Percentiles rank a stretch among this genome's conserved stretches.
These are phyloP conservation scores for Trametes cubensis DNA, from an alignment of 768 basidiomycete species.

Conservation along the genomic window DNA sequence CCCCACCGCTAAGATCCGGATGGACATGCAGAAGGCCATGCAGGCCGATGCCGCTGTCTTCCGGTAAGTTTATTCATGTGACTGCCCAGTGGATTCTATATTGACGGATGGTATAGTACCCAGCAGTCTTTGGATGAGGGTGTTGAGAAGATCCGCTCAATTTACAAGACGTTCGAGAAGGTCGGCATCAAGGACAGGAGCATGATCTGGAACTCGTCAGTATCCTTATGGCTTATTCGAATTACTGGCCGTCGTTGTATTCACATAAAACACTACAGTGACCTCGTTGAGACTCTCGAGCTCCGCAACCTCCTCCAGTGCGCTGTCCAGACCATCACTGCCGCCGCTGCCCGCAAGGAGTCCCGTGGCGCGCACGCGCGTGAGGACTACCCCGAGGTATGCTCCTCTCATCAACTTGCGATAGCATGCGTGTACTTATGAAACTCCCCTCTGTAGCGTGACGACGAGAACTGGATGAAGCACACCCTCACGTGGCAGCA, in stretches of 20 bases:
- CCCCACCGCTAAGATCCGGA: slow-evolving; percentile 85
- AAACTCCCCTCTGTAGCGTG: slow-evolving; percentile 56
- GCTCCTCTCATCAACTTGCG: slow-evolving; percentile 25
- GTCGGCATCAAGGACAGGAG: slow-evolving; percentile 97
- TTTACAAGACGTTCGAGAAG: slow-evolving; percentile 87
- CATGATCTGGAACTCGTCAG: slow-evolving; percentile 99
- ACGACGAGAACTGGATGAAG: slow-evolving; percentile 94
- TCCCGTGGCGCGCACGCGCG: slow-evolving; percentile 98
- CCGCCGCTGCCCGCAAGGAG: slow-evolving; percentile 92
- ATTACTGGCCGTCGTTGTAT: not conserved
- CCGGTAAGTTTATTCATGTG: slow-evolving; percentile 49
- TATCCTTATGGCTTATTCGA: slow-evolving; percentile 17
- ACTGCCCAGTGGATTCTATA: no score
- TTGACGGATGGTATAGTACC: slow-evolving; percentile 53
- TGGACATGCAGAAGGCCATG: slow-evolving; percentile 99
- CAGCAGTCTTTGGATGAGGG: slow-evolving; percentile 90
- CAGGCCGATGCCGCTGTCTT: slow-evolving; percentile 98
- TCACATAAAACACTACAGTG: slow-evolving; percentile 48
- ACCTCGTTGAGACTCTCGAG: slow-evolving; percentile 96
- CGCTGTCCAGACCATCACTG: slow-evolving; percentile 93
- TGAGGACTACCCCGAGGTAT: slow-evolving; percentile 93
- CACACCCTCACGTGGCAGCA: slow-evolving; percentile 93
- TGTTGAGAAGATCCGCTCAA: slow-evolving; percentile 79
- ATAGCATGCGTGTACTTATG: not conserved
- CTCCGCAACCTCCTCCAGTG: slow-evolving; percentile 94